Conservation (phyloP, 2,329 filamentous ascomycete species). For the Ophiostoma sp. region DNA sequence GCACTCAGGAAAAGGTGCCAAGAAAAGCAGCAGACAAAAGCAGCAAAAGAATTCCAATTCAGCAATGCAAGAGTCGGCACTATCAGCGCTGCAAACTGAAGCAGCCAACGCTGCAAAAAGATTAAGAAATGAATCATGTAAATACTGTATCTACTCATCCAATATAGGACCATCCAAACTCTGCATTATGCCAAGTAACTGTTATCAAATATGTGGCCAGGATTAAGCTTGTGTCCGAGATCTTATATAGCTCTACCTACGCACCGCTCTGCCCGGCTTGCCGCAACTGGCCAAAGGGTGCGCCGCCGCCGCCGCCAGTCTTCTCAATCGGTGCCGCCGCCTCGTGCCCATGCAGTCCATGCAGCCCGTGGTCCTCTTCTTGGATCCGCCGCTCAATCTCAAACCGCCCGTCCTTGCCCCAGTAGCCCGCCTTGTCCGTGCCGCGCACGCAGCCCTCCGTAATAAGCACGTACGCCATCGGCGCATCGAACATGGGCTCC, state of each 20-base stretch:
- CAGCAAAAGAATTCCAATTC: background rate
- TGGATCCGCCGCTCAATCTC: slow-evolving; percentile 63
- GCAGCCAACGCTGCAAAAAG: background rate
- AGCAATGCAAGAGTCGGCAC: background rate
- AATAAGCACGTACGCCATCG: slow-evolving; percentile 68
- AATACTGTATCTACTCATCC: slow-evolving; percentile 1
- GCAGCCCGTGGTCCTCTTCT: slow-evolving; percentile 51
- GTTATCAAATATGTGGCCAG: background rate
- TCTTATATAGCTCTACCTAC: slow-evolving; percentile 29
- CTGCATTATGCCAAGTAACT: background rate
- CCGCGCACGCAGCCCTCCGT: slow-evolving; percentile 64
- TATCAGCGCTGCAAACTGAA: background rate
- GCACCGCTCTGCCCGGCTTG: slow-evolving; percentile 47
- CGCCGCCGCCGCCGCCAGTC: background rate
- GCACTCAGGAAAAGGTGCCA: background rate
- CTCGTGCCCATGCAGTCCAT: slow-evolving; percentile 14
- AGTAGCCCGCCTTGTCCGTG: slow-evolving; percentile 54
- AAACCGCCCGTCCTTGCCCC: slow-evolving; percentile 64
- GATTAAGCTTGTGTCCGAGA: background rate
- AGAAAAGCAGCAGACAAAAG: background rate
- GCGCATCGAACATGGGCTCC: slow-evolving; percentile 77
- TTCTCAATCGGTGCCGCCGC: background rate
- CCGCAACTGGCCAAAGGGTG: slow-evolving; percentile 40
- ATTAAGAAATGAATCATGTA: background rate
- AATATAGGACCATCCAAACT: background rate